phyloP scores from a whole-genome alignment of 352 stramenopile genomes.

The Pythium pyrilobum region DNA sequence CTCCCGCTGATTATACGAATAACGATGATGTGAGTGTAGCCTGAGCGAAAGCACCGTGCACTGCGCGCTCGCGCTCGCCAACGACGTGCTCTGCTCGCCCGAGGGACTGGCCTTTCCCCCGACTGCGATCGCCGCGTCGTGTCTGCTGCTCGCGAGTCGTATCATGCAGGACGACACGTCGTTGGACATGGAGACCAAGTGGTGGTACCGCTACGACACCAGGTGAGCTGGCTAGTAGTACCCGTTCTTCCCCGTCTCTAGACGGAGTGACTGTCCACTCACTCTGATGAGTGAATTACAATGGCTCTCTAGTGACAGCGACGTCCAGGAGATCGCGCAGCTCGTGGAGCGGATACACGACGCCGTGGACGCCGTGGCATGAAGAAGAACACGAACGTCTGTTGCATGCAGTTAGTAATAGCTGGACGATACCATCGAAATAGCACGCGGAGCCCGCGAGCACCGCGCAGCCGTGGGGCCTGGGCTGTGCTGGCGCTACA shows the following conservation, averaged over 20 bases:
- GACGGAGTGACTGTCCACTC: neutral
- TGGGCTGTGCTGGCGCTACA: neutral
- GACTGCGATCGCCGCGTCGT: slow-evolving; percentile 24
- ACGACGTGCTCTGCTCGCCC: slow-evolving; percentile 29
- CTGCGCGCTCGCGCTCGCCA: slow-evolving; percentile 31
- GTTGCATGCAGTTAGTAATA: neutral
- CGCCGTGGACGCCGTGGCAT: too few relatives aligned
- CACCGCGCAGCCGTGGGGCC: too few relatives aligned
- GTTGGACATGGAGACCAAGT: slow-evolving; percentile 20
- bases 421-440: too few relatives aligned
- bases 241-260: neutral
- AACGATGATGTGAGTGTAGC: slow-evolving; percentile 4
- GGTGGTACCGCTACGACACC: slow-evolving; percentile 47
- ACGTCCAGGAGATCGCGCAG: slow-evolving; percentile 27
- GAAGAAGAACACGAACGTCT: slow-evolving; percentile 3
- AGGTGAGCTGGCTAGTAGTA: slow-evolving; percentile 21
- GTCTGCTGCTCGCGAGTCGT: slow-evolving; percentile 23
- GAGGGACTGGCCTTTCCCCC: slow-evolving; percentile 21
- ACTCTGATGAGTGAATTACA: neutral
- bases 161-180: slow-evolving; percentile 2
- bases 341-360: slow-evolving; percentile 19
- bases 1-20: neutral
- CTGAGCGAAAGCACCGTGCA: slow-evolving; percentile 26
- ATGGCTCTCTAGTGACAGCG: slow-evolving; percentile 30
- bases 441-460: too few relatives aligned